Evolutionary conservation across 202 grass and related monocot species (phyloP), one percentile per base, ranked within the genome.

Genomic region (Cymbopogon flexuosus): DNA sequence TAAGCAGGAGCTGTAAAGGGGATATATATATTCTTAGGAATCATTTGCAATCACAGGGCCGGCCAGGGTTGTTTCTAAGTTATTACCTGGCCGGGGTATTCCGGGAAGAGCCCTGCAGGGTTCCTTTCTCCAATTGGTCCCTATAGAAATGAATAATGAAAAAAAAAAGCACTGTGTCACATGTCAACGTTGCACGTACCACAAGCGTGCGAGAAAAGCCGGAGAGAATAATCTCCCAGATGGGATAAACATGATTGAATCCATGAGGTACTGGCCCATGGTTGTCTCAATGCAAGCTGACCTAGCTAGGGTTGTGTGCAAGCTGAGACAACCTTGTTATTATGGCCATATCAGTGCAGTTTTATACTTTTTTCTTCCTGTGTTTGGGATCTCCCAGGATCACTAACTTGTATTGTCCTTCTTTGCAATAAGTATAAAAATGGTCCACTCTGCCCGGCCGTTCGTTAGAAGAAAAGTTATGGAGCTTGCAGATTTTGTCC

Each of bases 41-140:
- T 65, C 66, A 79, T 77, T 72, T 75, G 61, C 31, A 64, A 58
- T 8, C 72, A 83, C 65, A 31, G 39, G 68, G 68, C n/a, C n/a
- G n/a, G n/a, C n/a, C n/a, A n/a, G n/a, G n/a, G n/a, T n/a, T 22
- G 57, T 79, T 37, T 73, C 14, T 18, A 62, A 39, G 45, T 81
- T 83, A 88, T 81, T 83, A 88, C 92, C 92, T 95, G 92, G 70
- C 89, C 89, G 45, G 89, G 92, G 84, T 88, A 91, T 76, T 95
- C 92, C 58, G 92, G 89, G 86, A 95, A 92, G 47, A 90, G 72
- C 68, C 92, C 52, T 57, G 52, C 75, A 64, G 77, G 73, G 65
- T 89, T 92, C 79, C 89, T 95, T 83, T 92, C 89, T 86, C 85
- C 85, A 24, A 61, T 79, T 85, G 87, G 89, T 71, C 80, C 89